These are phyloP conservation scores for Rasamsonia emersonii DNA, from an alignment of 2,329 filamentous ascomycete species.

Conservation along the genomic window DNA sequence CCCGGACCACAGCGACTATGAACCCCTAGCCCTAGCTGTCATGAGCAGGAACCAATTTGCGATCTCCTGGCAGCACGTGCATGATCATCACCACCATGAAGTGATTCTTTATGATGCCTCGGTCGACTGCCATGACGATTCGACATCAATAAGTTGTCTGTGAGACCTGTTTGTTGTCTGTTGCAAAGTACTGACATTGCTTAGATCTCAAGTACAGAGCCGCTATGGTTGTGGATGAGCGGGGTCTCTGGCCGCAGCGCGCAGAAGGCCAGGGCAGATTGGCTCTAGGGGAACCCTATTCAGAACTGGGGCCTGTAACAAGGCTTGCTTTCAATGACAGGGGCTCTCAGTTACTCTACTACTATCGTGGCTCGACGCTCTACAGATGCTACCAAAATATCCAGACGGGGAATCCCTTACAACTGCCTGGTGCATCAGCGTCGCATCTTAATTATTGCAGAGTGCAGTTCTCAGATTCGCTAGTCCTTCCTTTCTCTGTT, in stretches of 20 bases:
- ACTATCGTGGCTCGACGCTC: slow-evolving; percentile 22
- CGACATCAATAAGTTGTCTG: no score
- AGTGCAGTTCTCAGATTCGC: slow-evolving; percentile 16
- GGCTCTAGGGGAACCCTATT: neutral
- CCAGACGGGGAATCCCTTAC: no score
- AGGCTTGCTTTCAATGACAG: slow-evolving; percentile 29
- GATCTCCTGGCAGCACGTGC: slow-evolving; percentile 28
- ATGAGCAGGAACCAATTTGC: slow-evolving; percentile 19
- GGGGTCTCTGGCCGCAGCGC: neutral
- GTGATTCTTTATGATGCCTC: slow-evolving; percentile 21
- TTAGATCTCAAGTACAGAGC: slow-evolving; percentile 15
- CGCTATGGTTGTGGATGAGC: slow-evolving; percentile 12
- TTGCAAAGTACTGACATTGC: no score
- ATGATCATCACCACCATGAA: slow-evolving; percentile 14
- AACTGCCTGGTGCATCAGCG: slow-evolving; percentile 9
- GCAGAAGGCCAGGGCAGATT: slow-evolving; percentile 4
- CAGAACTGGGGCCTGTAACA: slow-evolving; percentile 20
- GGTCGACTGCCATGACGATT: slow-evolving; percentile 6
- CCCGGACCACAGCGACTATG: slow-evolving; percentile 19
- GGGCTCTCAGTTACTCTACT: slow-evolving; percentile 27
- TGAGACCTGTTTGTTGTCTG: no score
- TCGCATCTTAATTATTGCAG: slow-evolving; percentile 14
- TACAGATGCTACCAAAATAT: slow-evolving; percentile 28
- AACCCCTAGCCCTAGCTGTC: slow-evolving; percentile 22
- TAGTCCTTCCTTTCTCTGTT: slow-evolving; percentile 26